Conservation (phyloP, 2,329 filamentous ascomycete genomes). For the Emmonsiellopsis sp. region DNA sequence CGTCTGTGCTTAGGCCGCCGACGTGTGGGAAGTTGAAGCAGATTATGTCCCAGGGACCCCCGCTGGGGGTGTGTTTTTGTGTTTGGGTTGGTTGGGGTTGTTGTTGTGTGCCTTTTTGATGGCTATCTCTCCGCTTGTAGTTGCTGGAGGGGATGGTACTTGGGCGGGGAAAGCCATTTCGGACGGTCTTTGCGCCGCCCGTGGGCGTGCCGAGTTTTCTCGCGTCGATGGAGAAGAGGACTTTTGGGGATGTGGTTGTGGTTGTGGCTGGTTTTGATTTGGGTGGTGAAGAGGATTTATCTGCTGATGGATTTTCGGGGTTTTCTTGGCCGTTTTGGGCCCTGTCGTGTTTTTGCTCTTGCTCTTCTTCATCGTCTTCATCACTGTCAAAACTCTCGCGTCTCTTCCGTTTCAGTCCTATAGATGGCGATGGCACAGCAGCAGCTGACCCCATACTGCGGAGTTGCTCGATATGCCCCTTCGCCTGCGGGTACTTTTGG, state of each 20-base stretch:
- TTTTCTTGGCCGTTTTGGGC: constrained; percentile 8
- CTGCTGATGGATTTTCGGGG: constrained; percentile 7
- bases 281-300: background rate
- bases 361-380: background rate
- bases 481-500: constrained; percentile 66
- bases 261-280: background rate
- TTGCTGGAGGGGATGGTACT: background rate
- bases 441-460: background rate
- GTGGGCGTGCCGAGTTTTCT: constrained; percentile 31
- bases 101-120: background rate
- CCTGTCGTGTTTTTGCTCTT: background rate
- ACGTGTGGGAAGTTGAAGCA: constrained; percentile 98
- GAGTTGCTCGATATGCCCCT: constrained; percentile 46
- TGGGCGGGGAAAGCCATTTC: constrained; percentile 27
- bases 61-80: constrained; percentile 8
- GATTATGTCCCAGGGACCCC: constrained; percentile 60
- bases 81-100: background rate
- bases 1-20: constrained; percentile 82
- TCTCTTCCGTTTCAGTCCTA: constrained; percentile 15
- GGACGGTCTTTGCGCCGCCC: constrained; percentile 36
- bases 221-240: constrained; percentile 37
- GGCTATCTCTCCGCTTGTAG: background rate
- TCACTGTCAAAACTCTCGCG: constrained; percentile 4
- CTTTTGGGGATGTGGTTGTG: constrained; percentile 15
- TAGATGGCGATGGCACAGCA: background rate